Evolutionary conservation across 1,139 yeast species (phyloP), one percentile per base, ranked within the genome.

Genomic region (Yamadazyma blattariae): DNA sequence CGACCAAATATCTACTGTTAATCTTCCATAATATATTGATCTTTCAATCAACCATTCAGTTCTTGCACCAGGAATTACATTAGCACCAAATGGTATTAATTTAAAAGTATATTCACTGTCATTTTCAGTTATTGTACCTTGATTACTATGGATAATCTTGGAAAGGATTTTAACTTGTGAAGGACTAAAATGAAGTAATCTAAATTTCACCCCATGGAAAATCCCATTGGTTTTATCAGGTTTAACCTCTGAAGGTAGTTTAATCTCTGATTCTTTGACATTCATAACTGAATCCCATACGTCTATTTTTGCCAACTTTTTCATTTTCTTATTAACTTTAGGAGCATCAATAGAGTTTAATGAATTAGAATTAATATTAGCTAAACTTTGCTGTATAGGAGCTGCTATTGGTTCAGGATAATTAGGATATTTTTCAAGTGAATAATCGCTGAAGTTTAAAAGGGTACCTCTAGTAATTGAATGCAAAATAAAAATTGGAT

Each of bases 41-140:
- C 97, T 59, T 56, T 90, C 97, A 19, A 90, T 61, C 47, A 85
- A 82, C 90, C 96, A 88, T 57, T 90, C 97, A 2, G 96, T 83
- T 2, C 78, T 75, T 7, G 5, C 27, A 19, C 25, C 31, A 3
- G 29, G 13, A 2, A 14, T 17, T 5, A 24, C 12, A 12, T 29
- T 21, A 4, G 20, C 17, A 4, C 45, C 45, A 38, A 47, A 45
- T 12, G 51, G 51, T 12, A 45, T 34, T 9, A 47, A 33, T 10
- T 35, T 34, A 28, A 36, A 42, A 22, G 29, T 25, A n/a, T 10
- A 7, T 4, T 40, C 33, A 5, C n/a, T 17, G 14, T 29, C 33
- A 6, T 29, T 19, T 4, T 25, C 25, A 4, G 41, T 24, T 1
- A 55, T 48, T 2, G 66, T 36, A 1, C 83, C 83, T 33, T 64